phyloP scores from a whole-genome alignment of 306 rosid species.

The Quercus agrifolia region DNA sequence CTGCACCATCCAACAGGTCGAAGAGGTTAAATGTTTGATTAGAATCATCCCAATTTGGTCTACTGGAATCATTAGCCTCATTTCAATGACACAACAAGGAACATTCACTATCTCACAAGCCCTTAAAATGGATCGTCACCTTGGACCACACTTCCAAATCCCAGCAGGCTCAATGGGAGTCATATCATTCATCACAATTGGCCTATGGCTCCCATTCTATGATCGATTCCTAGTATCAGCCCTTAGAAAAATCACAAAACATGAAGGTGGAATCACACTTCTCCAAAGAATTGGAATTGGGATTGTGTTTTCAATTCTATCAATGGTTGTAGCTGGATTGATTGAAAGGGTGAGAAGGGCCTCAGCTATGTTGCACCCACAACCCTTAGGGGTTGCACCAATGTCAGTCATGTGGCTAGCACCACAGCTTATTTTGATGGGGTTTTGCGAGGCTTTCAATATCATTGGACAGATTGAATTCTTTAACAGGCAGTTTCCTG shows the following conservation, averaged over 20 bases:
- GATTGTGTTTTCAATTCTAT: constrained; percentile 38
- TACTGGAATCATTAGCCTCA: constrained; percentile 43
- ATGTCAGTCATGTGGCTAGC: constrained; percentile 55
- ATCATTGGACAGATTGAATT: constrained; percentile 62
- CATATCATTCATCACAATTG: constrained; percentile 45
- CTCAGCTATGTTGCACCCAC: constrained; percentile 27
- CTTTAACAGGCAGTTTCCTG: constrained; percentile 61
- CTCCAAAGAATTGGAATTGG: constrained; percentile 69
- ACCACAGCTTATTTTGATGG: constrained; percentile 57
- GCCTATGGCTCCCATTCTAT: constrained; percentile 52
- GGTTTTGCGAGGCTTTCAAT: constrained; percentile 60
- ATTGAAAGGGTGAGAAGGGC: constrained; percentile 52
- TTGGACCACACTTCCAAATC: constrained; percentile 62
- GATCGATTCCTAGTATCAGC: constrained; percentile 44
- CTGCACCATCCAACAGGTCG: constrained; percentile 59
- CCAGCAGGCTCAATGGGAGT: constrained; percentile 66
- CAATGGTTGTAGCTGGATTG: constrained; percentile 60
- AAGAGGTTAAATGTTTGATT: constrained; percentile 52
- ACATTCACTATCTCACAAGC: constrained; percentile 67
- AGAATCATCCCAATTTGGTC: constrained; percentile 55
- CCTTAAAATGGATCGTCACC: constrained; percentile 59
- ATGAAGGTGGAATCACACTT: constrained; percentile 56
- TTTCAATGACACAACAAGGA: constrained; percentile 38
- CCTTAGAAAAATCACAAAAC: constrained; percentile 39
- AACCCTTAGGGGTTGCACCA: constrained; percentile 25